These are phyloP conservation scores for Blastobotrys proliferans DNA, from an alignment of 1,139 yeast species.

Conservation along the genomic window DNA sequence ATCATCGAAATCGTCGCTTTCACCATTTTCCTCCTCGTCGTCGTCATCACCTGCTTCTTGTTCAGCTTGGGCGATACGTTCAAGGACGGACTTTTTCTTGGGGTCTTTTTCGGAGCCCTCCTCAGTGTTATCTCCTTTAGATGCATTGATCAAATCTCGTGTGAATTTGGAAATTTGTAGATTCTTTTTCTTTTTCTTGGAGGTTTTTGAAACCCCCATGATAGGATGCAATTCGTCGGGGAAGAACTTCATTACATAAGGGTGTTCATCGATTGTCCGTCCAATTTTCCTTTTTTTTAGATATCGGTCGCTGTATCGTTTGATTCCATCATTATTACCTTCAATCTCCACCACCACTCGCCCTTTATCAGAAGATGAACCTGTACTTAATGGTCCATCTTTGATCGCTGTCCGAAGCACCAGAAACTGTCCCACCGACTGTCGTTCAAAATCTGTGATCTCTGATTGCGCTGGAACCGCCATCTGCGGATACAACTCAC, in stretches of 20 bases:
- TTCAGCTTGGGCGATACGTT: conserved; percentile 36
- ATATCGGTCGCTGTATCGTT: conserved; percentile 37
- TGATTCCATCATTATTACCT: conserved; percentile 32
- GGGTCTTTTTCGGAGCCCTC: conserved; percentile 42
- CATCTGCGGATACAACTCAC: conserved; percentile 30
- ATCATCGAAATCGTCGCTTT: conserved; percentile 72
- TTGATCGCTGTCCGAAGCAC: conserved; percentile 54
- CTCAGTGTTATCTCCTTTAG: conserved; percentile 46
- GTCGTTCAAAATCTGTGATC: conserved; percentile 50
- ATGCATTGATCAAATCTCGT: conserved; percentile 33
- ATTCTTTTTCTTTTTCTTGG: conserved; percentile 22
- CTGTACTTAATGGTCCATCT: conserved; percentile 78
- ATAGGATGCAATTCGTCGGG: conserved; percentile 76
- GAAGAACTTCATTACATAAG: conserved; percentile 56
- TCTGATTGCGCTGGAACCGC: conserved; percentile 63
- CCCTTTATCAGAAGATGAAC: conserved; percentile 37
- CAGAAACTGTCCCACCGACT: conserved; percentile 61
- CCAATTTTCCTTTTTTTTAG: conserved; percentile 72
- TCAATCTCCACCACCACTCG: conserved; percentile 30
- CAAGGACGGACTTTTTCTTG: conserved; percentile 20
- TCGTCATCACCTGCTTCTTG: conserved; percentile 50
- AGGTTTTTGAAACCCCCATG: conserved; percentile 57
- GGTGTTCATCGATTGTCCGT: conserved; percentile 76
- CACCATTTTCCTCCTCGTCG: conserved; percentile 51
- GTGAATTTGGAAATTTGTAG: conserved; percentile 30